Evolutionary conservation across 2,329 filamentous ascomycete genomes (phyloP).

Genomic region (Dactylonectria estremocensis): DNA sequence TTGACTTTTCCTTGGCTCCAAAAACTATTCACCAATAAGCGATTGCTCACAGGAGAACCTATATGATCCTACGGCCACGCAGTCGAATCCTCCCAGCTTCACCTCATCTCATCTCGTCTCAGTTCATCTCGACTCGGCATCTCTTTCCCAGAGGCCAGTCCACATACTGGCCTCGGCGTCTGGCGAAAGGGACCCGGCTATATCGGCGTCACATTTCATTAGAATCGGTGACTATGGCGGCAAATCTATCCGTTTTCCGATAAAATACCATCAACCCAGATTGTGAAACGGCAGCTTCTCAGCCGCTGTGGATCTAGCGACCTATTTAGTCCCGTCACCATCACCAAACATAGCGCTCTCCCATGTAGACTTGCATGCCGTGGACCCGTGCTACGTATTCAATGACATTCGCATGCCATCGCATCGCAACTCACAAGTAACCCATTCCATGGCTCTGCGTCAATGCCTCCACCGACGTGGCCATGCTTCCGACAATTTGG

Average conservation of each 20-base stretch:
- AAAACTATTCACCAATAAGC: neutral
- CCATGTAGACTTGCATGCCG: conserved; percentile 15
- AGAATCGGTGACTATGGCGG: neutral
- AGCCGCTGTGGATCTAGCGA: conserved; percentile 1
- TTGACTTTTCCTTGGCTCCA: neutral
- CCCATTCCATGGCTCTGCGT: neutral
- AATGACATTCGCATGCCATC: neutral
- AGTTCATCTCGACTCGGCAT: conserved; percentile 16
- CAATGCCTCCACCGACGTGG: neutral
- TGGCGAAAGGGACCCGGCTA: neutral
- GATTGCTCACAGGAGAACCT: neutral
- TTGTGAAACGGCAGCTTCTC: neutral
- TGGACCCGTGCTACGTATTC: conserved; percentile 12
- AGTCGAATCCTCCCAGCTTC: conserved; percentile 3
- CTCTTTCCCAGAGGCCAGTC: neutral
- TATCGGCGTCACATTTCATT: neutral
- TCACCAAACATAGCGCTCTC: conserved; percentile 8
- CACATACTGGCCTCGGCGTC: conserved; percentile 5
- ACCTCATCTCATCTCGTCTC: conserved; percentile 16
- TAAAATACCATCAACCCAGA: neutral
- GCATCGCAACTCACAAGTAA: neutral
- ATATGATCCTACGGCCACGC: neutral
- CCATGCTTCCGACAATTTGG: neutral
- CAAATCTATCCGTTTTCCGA: neutral
- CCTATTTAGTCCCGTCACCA: neutral